Base-by-base conservation (phyloP, 225 moss, liverwort and hornwort genomes). In the Bryoerythrophyllum caledonicum region DNA sequence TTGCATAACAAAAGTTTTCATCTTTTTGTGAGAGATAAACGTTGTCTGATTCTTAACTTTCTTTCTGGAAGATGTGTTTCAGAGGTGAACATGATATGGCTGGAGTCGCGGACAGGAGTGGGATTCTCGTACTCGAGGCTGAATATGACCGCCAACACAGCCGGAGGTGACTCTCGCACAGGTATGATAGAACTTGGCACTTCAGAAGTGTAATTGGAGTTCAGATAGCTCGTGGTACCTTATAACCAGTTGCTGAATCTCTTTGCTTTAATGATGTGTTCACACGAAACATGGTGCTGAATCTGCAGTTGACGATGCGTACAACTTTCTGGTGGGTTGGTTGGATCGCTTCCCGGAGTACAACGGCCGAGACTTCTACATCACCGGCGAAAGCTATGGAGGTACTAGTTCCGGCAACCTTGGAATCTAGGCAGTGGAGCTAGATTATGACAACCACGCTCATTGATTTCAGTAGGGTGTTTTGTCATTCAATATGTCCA, bases 321-420 rank as follows among this genome's bases (percentile, higher is more conserved):
- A 91, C 65, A 74, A 74, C 7, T 95, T 95, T 78, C 77, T 95
- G 74, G 66, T 86, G 76, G 83, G 85, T 63, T 95, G 94, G 94
- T 84, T 95, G 82, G 67, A 60, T 37, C 86, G 89, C 68, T 95
- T 91, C 56, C 91, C 92, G 1, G 79, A 90, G 70, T 95, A 95
- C 79, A 67, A 78, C 67, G 40, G 70, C 8, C 82, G 87, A 23
- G 92, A 89, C 43, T 88, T 95, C 63, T 92, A 81, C 89, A 79
- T 91, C 32, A 85, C 92, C 8, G 91, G 94, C 26, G 94, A 92
- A 84, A 95, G 94, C 74, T 95, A 95, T 25, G 88, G 78, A 65
- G 83, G 80, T 72, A 77, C 26, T 10, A 17, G 48, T 17, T 49
- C 40, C 54, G 13, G 60, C 17, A 17, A 49, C 48, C 10, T 32